Conservation (phyloP, 164 flowering plant species). For the Hamamelis virginiana region DNA sequence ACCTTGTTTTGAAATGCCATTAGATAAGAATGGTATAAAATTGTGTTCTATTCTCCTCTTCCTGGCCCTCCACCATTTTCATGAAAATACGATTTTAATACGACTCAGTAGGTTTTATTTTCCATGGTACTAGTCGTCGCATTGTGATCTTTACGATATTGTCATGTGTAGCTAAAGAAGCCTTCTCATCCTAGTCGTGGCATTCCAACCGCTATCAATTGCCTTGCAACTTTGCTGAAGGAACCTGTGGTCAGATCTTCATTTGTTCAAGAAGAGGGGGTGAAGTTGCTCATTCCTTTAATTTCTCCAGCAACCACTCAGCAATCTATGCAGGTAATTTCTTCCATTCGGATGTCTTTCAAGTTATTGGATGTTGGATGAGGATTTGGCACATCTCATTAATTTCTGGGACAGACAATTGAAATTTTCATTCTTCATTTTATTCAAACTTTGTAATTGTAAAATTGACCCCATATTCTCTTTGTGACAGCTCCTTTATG, state of each 20-base stretch:
- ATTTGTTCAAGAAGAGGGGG: constrained; percentile 91
- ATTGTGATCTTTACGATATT: constrained; percentile 2
- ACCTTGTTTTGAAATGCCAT: not conserved
- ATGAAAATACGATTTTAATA: not conserved
- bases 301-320: constrained; percentile 93
- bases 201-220: constrained; percentile 68
- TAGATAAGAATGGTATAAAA: not conserved
- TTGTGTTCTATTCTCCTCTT: not conserved
- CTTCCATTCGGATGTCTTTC: not conserved
- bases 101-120: not conserved
- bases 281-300: constrained; percentile 80
- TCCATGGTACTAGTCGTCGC: not conserved
- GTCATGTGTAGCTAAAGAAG: constrained; percentile 68
- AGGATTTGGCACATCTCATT: not conserved
- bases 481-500: constrained; percentile 82
- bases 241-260: constrained; percentile 87
- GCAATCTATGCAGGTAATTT: constrained; percentile 87
- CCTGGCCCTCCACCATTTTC: not conserved
- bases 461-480: constrained; percentile 2
- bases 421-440: not conserved
- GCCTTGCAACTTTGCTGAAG: constrained; percentile 78
- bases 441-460: not conserved
- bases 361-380: not conserved
- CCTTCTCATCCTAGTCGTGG: constrained; percentile 86
- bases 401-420: not conserved